These are phyloP conservation scores for Mortierella alpina DNA, from an alignment of 192 early-diverging fungal species.

Conservation along the genomic window DNA sequence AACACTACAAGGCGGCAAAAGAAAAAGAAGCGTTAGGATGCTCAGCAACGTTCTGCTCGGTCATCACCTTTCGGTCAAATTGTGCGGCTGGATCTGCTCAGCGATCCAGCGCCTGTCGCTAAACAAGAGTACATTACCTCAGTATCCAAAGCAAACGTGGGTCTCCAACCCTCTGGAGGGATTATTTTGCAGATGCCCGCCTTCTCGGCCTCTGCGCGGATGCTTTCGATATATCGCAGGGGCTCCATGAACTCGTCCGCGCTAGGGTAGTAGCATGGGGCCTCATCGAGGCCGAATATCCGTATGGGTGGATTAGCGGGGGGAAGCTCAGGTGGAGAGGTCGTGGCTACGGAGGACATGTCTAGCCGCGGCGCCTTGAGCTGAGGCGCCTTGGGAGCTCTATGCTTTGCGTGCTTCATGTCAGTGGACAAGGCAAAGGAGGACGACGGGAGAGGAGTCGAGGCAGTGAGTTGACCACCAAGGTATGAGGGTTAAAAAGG, in stretches of 20 bases:
- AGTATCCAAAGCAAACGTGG: constrained; percentile 86
- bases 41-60: too few relatives aligned
- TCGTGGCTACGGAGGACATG: constrained; percentile 38
- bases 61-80: too few relatives aligned
- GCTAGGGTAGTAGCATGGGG: constrained; percentile 86
- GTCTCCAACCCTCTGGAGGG: constrained; percentile 88
- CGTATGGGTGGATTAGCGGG: constrained; percentile 26
- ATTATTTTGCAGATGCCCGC: constrained; percentile 94
- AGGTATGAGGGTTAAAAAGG: not conserved
- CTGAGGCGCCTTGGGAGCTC: constrained; percentile 3
- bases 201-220: constrained; percentile 78
- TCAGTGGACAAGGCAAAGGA: not conserved
- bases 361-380: constrained; percentile 32
- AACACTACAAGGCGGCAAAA: constrained; percentile 65
- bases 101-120: not conserved
- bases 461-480: not conserved
- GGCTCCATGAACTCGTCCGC: constrained; percentile 87
- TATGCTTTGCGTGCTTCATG: constrained; percentile 32
- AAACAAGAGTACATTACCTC: constrained; percentile 54
- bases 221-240: constrained; percentile 85
- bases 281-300: constrained; percentile 79
- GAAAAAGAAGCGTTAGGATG: not conserved
- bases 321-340: constrained; percentile 22
- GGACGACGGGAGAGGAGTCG: not conserved
- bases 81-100: too few relatives aligned